Evolutionary conservation across 768 basidiomycete genomes (phyloP), one percentile per base, ranked within the genome.

Genomic region (Tubosaeta sp.): DNA sequence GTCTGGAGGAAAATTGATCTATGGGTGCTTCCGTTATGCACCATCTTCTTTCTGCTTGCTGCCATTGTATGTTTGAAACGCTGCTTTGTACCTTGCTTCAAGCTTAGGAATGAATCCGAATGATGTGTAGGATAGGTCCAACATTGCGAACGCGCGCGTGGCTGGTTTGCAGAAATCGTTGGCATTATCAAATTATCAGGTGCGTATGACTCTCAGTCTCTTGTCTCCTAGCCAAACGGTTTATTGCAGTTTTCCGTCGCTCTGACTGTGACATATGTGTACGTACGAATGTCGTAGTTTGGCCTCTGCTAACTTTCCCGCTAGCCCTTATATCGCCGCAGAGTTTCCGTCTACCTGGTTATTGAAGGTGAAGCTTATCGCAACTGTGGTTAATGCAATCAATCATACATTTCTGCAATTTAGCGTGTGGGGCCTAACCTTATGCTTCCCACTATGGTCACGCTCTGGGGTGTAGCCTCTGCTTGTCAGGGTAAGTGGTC

Each of bases 381-480:
- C 31, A 25, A 27, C 16, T 10, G 14, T 4, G 19, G n/a, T 26
- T 38, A 7, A 38, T 38, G 39, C 33, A 12, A 17, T 31, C 35
- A 1, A 1, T 26, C 16, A 54, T 22, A 10, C 32, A 3, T 41
- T 33, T 33, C 22, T 4, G 35, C 5, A n/a, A 22, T 10, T 34
- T 60, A 76, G 64, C 52, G 53, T 48, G 58, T 75, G 39, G 78
- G 83, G 7, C 80, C 85, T 4, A 74, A 84, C 8, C 74, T 81
- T 51, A 68, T 79, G 43, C 74, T 85, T 60, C 85, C 87, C 0
- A 64, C 77, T 0, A 81, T 87, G 76, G 68, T 85, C 31, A 74
- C 77, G 0, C 60, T 80, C 2, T 88, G 86, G 86, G 87, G 86
- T 5, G 42, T 85, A 13, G 76, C 82, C 14, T 76, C 78, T 6